A percentile compares a stretch with the other conserved stretches of the same genome.
Evolutionary conservation across 176 grass and related monocot genomes (phyloP).

Genomic region (Neostapfia colusana): DNA sequence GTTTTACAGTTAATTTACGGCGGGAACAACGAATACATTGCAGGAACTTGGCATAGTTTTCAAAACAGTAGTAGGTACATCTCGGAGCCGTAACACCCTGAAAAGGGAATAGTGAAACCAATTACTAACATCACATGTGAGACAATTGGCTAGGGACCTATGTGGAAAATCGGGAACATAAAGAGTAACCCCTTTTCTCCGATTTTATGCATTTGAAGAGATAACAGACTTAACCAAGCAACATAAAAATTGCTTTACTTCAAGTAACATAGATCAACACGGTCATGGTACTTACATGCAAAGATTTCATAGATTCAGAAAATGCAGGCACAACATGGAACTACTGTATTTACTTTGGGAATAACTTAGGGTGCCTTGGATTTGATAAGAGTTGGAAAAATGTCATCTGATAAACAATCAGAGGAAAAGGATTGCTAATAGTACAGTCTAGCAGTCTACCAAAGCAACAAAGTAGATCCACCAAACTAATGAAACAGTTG

Average conservation of each 20-base stretch:
- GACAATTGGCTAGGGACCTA: background rate
- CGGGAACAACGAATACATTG: slow-evolving; percentile 78
- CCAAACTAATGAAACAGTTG: background rate
- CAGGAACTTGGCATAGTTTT: slow-evolving; percentile 60
- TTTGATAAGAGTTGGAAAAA: slow-evolving; percentile 18
- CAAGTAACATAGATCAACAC: background rate
- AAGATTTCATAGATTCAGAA: background rate
- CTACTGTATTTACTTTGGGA: slow-evolving; percentile 4
- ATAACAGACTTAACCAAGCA: background rate
- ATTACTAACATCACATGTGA: slow-evolving; percentile 22
- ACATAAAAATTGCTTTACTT: background rate
- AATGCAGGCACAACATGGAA: background rate
- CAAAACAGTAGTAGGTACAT: slow-evolving; percentile 56
- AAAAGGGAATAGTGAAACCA: slow-evolving; percentile 37
- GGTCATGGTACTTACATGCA: background rate
- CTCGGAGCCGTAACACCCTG: slow-evolving; percentile 62
- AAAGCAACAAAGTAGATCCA: slow-evolving; percentile 17
- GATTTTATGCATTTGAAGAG: slow-evolving; percentile 21
- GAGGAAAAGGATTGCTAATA: background rate
- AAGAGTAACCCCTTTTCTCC: background rate
- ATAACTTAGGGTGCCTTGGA: background rate
- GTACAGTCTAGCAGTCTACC: background rate
- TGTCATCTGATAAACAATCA: background rate
- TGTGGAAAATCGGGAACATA: background rate
- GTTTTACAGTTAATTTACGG: slow-evolving; percentile 57